phyloP scores from a whole-genome alignment of 1,139 yeast species.

The Lizanozyma gosingica region DNA sequence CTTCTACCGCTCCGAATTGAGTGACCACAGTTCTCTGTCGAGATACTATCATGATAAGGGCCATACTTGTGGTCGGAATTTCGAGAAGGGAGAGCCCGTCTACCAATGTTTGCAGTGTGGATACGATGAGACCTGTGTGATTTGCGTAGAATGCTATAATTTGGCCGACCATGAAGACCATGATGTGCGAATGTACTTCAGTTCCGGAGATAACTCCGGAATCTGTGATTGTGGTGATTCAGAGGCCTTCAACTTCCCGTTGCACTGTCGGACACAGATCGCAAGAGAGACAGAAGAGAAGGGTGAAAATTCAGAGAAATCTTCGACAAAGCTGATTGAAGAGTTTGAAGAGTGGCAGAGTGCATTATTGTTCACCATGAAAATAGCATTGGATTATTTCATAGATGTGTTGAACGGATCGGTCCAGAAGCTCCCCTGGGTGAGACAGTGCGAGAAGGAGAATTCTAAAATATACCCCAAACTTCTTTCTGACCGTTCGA shows the following conservation, averaged over 20 bases:
- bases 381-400: slow-evolving; percentile 36
- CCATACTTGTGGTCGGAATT: slow-evolving; percentile 28
- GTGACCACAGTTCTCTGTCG: slow-evolving; percentile 1
- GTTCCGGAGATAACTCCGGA: slow-evolving; percentile 44
- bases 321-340: neutral
- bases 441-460: slow-evolving; percentile 20
- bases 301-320: neutral
- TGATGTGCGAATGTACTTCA: slow-evolving; percentile 44
- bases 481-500: slow-evolving; percentile 19
- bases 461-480: slow-evolving; percentile 14
- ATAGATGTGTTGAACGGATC: slow-evolving; percentile 36
- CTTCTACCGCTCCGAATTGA: slow-evolving; percentile 4
- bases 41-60: neutral
- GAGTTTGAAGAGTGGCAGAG: slow-evolving; percentile 7
- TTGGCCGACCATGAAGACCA: slow-evolving; percentile 58
- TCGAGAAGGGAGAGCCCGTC: slow-evolving; percentile 29
- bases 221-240: slow-evolving; percentile 46
- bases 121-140: slow-evolving; percentile 65
- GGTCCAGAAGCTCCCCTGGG: slow-evolving; percentile 25
- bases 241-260: slow-evolving; percentile 26
- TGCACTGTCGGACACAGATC: slow-evolving; percentile 17
- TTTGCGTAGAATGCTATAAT: slow-evolving; percentile 64
- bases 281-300: neutral
- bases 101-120: slow-evolving; percentile 49
- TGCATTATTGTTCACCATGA: slow-evolving; percentile 21